phyloP scores from a whole-genome alignment of 495 filamentous ascomycete genomes.

The Jackrogersella multiformis region DNA sequence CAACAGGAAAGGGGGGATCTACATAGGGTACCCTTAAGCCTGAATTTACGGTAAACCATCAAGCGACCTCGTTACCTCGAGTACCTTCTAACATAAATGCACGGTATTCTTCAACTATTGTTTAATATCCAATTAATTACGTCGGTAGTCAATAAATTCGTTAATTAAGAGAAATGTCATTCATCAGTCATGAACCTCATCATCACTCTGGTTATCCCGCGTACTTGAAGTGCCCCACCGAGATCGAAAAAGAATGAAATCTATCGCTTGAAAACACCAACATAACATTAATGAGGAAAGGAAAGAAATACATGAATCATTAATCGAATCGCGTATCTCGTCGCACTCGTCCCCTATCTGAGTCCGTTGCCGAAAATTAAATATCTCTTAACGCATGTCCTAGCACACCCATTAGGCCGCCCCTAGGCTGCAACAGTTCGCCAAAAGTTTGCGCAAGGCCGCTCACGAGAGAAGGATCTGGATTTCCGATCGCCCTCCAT shows the following conservation, averaged over 20 bases:
- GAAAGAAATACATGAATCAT: not conserved
- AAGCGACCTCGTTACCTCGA: too few species aligned
- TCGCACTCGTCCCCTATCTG: not conserved
- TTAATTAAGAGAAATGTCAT: not conserved
- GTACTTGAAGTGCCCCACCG: not conserved
- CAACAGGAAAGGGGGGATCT: too few species aligned
- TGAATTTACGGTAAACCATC: too few species aligned
- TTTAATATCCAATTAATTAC: too few species aligned
- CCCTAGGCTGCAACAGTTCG: constrained; percentile 13
- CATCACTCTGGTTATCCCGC: not conserved
- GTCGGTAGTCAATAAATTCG: too few species aligned
- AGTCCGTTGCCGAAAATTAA: not conserved
- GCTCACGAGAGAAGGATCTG: constrained; percentile 25
- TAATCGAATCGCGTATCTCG: not conserved
- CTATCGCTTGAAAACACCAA: not conserved
- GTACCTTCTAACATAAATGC: too few species aligned
- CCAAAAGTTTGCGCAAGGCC: constrained; percentile 26
- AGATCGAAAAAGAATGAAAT: not conserved
- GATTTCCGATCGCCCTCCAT: constrained; percentile 32
- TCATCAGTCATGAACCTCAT: not conserved
- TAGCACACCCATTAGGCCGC: constrained; percentile 14
- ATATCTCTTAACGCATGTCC: constrained; percentile 25
- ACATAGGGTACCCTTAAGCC: too few species aligned
- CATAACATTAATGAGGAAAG: not conserved
- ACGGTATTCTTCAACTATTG: too few species aligned